Conservation (phyloP, 257 asterid genomes). For the Verbena officinalis region DNA sequence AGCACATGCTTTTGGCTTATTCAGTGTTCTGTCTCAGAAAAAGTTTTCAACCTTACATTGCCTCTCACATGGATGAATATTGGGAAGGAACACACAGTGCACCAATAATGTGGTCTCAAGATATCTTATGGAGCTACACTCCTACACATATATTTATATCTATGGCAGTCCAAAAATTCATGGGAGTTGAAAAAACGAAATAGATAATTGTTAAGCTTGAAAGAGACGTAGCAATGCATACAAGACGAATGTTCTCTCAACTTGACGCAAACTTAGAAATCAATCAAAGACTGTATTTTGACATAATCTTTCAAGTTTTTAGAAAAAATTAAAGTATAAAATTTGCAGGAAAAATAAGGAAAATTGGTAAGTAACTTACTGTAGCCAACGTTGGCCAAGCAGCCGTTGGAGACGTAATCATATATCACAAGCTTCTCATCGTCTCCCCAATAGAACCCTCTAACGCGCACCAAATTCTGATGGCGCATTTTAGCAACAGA, state of each 20-base stretch:
- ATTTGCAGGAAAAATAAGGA: background rate
- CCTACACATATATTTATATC: background rate
- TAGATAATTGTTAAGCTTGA: slow-evolving; percentile 8
- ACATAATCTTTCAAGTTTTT: background rate
- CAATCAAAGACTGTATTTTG: background rate
- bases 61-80: slow-evolving; percentile 55
- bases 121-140: slow-evolving; percentile 20
- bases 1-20: slow-evolving; percentile 73
- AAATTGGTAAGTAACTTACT: slow-evolving; percentile 59
- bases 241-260: slow-evolving; percentile 28
- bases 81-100: slow-evolving; percentile 29
- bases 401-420: slow-evolving; percentile 86
- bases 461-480: slow-evolving; percentile 64
- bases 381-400: slow-evolving; percentile 82
- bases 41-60: slow-evolving; percentile 33
- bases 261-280: background rate
- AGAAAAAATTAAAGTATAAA: background rate
- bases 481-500: slow-evolving; percentile 73
- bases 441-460: slow-evolving; percentile 89
- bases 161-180: slow-evolving; percentile 30
- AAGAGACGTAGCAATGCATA: slow-evolving; percentile 31
- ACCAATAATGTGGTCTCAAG: slow-evolving; percentile 30
- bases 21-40: slow-evolving; percentile 40
- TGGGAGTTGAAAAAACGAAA: background rate
- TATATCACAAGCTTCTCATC: slow-evolving; percentile 85